Evolutionary conservation across 805 yeast genomes (phyloP), one percentile per base, ranked within the genome.

Genomic region (Nadsonia fulvescens): DNA sequence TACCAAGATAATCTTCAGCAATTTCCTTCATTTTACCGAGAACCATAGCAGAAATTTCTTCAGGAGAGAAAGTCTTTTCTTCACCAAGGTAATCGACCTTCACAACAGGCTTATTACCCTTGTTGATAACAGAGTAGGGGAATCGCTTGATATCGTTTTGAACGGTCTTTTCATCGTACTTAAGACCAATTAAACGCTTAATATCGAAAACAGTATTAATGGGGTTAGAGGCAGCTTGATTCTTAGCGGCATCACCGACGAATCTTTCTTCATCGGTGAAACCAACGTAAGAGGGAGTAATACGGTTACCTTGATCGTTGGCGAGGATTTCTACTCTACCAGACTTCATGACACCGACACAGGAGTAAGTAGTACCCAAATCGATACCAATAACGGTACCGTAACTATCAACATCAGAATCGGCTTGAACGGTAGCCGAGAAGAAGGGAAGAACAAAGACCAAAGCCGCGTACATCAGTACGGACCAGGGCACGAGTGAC

Each of bases 261-360:
- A 82, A 66, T 57, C 94, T 70, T 59, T 82, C 95, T 22, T 78
- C 79, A 27, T 75, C 86, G 12, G 82, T 77, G 58, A 82, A 82
- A 6, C 92, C 93, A 35, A 82, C 95, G 46, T 75, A 82, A 1
- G 93, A 79, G 14, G 95, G 95, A 11, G 95, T 82, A 43, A 83
- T 82, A 65, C 95, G 76, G 60, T 81, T 79, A 61, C 95, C 95
- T 61, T 82, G 95, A 56, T 82, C 94, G 48, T 82, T 82, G 37
- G 94, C 93, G 37, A 82, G 62, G 42, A 82, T 82, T 49, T 82
- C 95, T 27, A 86, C 93, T 46, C 82, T 66, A 45, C 83, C 91
- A 41, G 71, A 68, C 44, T 66, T 66, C 75, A 70, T 68, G 24
- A 68, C 81, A 40, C 93, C 95, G 31, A 83, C 95, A 70, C 95